These are phyloP conservation scores for Psilocybe tampanensis DNA, from an alignment of 768 basidiomycete species.

Conservation along the genomic window DNA sequence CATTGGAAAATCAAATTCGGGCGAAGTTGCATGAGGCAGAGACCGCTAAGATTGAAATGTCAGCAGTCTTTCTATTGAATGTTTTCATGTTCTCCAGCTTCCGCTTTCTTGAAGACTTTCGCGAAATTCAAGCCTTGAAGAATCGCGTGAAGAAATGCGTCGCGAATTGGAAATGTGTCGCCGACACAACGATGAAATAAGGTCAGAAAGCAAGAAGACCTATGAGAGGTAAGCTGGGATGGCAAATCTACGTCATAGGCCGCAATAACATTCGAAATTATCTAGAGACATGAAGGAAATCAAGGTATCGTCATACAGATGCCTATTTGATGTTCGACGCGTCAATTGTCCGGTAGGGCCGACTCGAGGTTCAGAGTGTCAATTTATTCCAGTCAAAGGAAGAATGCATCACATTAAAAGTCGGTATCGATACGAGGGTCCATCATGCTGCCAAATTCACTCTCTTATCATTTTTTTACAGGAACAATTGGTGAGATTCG, in stretches of 20 bases:
- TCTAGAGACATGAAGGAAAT: slow-evolving; percentile 2
- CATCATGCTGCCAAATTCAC: too few relatives aligned
- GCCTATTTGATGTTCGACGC: too few relatives aligned
- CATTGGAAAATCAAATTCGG: not conserved
- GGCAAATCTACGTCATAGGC: not conserved
- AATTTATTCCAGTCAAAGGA: slow-evolving; percentile 23
- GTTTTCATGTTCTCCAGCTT: too few relatives aligned
- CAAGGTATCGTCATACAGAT: too few relatives aligned
- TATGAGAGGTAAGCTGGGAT: too few relatives aligned
- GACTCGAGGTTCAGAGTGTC: slow-evolving; percentile 20
- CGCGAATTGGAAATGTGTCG: not conserved
- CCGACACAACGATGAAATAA: not conserved
- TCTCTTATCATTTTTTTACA: not conserved
- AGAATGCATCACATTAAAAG: slow-evolving; percentile 15
- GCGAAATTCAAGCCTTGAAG: not conserved
- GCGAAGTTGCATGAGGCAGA: slow-evolving; percentile 5
- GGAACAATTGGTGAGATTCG: slow-evolving; percentile 10
- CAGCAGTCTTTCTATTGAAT: not conserved
- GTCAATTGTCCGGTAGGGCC: slow-evolving; percentile 8
- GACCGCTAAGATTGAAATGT: slow-evolving; percentile 10
- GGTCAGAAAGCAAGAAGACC: too few relatives aligned
- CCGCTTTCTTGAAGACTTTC: not conserved
- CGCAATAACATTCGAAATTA: not conserved
- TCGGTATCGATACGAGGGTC: not conserved
- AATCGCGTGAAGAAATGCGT: not conserved